A percentile compares a stretch with the other conserved stretches of the same genome.
These are phyloP conservation scores for Nemania sp. DNA, from an alignment of 2,329 filamentous ascomycete genomes.

Conservation along the genomic window DNA sequence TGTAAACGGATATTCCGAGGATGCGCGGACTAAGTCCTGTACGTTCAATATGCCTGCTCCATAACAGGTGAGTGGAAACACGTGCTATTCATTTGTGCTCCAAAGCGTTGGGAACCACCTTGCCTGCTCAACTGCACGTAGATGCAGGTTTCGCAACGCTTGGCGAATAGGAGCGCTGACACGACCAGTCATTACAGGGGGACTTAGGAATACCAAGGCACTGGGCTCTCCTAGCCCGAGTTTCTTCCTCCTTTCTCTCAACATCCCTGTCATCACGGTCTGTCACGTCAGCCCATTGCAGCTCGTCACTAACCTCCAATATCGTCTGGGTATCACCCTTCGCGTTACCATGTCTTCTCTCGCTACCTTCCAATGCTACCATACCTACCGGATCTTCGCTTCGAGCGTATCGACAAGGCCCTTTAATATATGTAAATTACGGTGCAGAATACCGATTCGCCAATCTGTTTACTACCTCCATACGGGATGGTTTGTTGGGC, in stretches of 20 bases:
- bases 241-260: slow-evolving; percentile 3
- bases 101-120: slow-evolving; percentile 10
- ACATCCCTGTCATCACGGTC: slow-evolving; percentile 8
- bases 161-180: slow-evolving; percentile 22
- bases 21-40: too few species aligned
- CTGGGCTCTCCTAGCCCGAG: slow-evolving; percentile 8
- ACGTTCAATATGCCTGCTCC: too few species aligned
- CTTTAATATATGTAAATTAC: too few species aligned
- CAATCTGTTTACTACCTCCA: not conserved
- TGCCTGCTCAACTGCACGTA: slow-evolving; percentile 15
- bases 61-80: slow-evolving; percentile 1
- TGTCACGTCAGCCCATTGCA: not conserved
- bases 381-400: too few species aligned
- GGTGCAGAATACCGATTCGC: too few species aligned
- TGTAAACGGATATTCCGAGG: too few species aligned
- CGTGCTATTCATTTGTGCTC: slow-evolving; percentile 14
- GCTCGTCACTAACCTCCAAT: slow-evolving; percentile 13
- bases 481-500: too few species aligned
- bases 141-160: slow-evolving; percentile 15
- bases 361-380: too few species aligned
- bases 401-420: too few species aligned
- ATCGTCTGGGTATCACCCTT: too few species aligned
- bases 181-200: slow-evolving; percentile 23
- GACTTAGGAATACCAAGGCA: slow-evolving; percentile 22
- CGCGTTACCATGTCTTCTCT: too few species aligned